Base-by-base conservation (phyloP, 1,284 basidiomycete species). In the Athelia sp. region DNA sequence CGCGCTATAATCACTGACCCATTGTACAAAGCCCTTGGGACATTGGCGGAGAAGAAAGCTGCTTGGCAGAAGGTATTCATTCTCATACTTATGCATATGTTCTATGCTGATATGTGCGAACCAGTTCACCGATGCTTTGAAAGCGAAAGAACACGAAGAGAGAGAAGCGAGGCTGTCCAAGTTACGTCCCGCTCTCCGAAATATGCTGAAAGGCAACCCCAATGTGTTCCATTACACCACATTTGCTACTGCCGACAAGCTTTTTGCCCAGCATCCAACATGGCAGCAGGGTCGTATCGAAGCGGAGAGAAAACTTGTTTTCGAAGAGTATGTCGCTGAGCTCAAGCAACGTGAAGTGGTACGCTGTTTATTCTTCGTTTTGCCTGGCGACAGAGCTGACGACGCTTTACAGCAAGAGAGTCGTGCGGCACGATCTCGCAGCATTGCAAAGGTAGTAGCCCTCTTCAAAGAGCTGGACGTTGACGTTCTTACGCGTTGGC, bases 1-100 rank as follows among this genome's bases (percentile, higher is more conserved):
- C 82, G 96, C 60, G 88, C 90, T 58, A 93, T 97, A 67, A 95
- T 99, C 69, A 98, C 94, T 58, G 96, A 99, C 72, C 95, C 97
- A 34, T 71, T 98, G 56, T 99, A 98, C 74, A 97, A 95, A 72
- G 89, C 93, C 45, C 75, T 99, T 53, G 92, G 91, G 63, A 92
- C 90, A 43, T 76, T 98, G 46, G 90, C 93, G 3, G 93, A 99
- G 70, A 95, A 96, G 73, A 98, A 98, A 70, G 75, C 84, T 43
- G 86, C 87, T 44, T 99, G 87, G 80, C 89, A 93, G 66, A 94
- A 93, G 79, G 92, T 91, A 46, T n/a, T n/a, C 58, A 22, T 46
- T 36, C 15, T 34, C 35, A 40, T 38, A 23, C n/a, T 53, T 18
- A 15, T 24, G 10, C 31, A 14, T 45, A 14, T 22, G 26, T 47